Evolutionary conservation across 257 asterid genomes (phyloP).

Genomic region (Plantago major): DNA sequence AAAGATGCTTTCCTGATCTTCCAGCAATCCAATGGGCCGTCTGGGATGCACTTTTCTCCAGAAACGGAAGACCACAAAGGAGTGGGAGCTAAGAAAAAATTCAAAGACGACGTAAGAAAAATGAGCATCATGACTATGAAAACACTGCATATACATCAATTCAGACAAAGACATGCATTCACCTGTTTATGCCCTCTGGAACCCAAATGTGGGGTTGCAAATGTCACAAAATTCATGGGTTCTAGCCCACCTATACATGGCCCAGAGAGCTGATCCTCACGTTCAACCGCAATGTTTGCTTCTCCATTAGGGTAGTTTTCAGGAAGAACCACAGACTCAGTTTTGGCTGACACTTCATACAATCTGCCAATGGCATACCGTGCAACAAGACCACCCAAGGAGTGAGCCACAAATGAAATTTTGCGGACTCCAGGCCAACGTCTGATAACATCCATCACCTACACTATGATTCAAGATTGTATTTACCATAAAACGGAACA

Average conservation of each 20-base stretch:
- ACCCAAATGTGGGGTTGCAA: slow-evolving; percentile 94
- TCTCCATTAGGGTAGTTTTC: slow-evolving; percentile 30
- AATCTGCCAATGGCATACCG: slow-evolving; percentile 83
- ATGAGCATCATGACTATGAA: neutral
- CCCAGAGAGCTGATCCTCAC: slow-evolving; percentile 26
- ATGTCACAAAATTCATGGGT: slow-evolving; percentile 79
- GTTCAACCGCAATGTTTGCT: slow-evolving; percentile 20
- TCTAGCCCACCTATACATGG: slow-evolving; percentile 66
- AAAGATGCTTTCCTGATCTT: slow-evolving; percentile 90
- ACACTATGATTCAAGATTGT: slow-evolving; percentile 41
- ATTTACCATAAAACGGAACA: slow-evolving; percentile 16
- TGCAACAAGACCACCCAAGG: slow-evolving; percentile 94
- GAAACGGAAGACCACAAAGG: slow-evolving; percentile 81
- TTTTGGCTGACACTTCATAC: slow-evolving; percentile 29
- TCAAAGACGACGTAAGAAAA: slow-evolving; percentile 1
- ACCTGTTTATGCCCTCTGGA: slow-evolving; percentile 87
- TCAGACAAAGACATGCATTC: neutral
- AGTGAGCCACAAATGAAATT: slow-evolving; percentile 89
- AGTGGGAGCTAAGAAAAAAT: slow-evolving; percentile 62
- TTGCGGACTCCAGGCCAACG: slow-evolving; percentile 69
- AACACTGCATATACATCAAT: slow-evolving; percentile 5
- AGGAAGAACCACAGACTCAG: slow-evolving; percentile 22
- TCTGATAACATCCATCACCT: slow-evolving; percentile 73
- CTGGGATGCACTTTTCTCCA: slow-evolving; percentile 77
- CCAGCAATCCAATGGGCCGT: slow-evolving; percentile 88